phyloP scores from a whole-genome alignment of 129 eudicot species.

The Rutidosis leptorrhynchoides region DNA sequence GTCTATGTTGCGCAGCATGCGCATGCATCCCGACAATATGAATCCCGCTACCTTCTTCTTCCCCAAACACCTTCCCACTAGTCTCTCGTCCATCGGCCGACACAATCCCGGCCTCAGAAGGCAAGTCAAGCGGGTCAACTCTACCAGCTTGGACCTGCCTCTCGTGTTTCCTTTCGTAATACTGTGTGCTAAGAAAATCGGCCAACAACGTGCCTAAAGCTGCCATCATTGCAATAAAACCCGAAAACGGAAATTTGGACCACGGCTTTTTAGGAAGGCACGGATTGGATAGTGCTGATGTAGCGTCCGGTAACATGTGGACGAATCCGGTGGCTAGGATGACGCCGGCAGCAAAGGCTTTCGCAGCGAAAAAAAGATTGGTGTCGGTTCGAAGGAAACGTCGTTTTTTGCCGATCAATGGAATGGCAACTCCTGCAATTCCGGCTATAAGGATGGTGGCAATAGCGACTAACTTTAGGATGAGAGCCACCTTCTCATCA shows the following conservation, averaged over 20 bases:
- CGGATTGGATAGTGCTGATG: conserved; percentile 48
- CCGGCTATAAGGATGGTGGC: conserved; percentile 65
- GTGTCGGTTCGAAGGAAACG: conserved; percentile 69
- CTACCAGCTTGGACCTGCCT: conserved; percentile 37
- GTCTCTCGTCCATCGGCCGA: conserved; percentile 23
- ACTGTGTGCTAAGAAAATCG: conserved; percentile 82
- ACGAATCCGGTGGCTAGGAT: conserved; percentile 93
- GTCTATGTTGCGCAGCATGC: conserved; percentile 89
- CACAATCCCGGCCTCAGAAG: conserved; percentile 46
- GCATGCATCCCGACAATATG: conserved; percentile 97
- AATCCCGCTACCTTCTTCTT: conserved; percentile 77
- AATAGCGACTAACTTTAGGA: conserved; percentile 59
- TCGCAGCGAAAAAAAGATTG: conserved; percentile 66
- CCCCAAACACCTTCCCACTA: conserved; percentile 56
- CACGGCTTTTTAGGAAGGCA: conserved; percentile 74
- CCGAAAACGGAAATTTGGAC: conserved; percentile 88
- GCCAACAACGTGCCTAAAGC: conserved; percentile 72
- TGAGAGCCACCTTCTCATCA: conserved; percentile 51
- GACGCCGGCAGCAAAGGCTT: conserved; percentile 95
- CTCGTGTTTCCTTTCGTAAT: conserved; percentile 79
- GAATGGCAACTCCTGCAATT: conserved; percentile 66
- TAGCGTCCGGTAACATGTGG: conserved; percentile 90
- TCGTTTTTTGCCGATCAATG: conserved; percentile 64
- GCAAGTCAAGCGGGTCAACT: conserved; percentile 38
- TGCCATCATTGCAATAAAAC: conserved; percentile 83